Evolutionary conservation across 116 monocot genomes (phyloP).

Genomic region (Trichopus zeylanicus): DNA sequence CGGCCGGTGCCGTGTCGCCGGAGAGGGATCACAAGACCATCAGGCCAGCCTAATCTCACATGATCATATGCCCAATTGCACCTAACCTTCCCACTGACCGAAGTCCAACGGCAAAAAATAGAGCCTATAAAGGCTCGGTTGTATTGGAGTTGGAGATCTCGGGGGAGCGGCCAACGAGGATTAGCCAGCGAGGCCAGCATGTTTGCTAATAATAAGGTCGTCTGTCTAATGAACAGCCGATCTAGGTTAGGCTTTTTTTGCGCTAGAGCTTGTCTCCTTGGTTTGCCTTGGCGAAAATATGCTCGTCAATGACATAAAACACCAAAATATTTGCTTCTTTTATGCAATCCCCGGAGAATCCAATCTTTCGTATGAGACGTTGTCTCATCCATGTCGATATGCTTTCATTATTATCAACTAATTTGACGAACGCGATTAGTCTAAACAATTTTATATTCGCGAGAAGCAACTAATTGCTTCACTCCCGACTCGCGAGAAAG

Average conservation of each 20-base stretch:
- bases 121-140: too few species aligned
- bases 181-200: slow-evolving; percentile 2
- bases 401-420: background rate
- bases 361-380: background rate
- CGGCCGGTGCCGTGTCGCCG: slow-evolving; percentile 1
- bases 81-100: background rate
- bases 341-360: background rate
- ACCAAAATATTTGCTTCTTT: background rate
- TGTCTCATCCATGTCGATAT: background rate
- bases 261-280: background rate
- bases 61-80: background rate
- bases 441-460: too few species aligned
- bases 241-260: background rate
- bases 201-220: background rate
- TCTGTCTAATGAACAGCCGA: background rate
- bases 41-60: background rate
- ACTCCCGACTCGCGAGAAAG: background rate
- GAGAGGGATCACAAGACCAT: background rate
- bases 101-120: background rate
- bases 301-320: too few species aligned
- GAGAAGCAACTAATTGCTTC: too few species aligned
- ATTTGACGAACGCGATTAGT: too few species aligned
- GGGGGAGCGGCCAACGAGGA: background rate
- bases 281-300: background rate
- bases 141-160: background rate